Evolutionary conservation across 1,139 yeast genomes (phyloP).

Genomic region (Lodderomyces metapsilosis): DNA sequence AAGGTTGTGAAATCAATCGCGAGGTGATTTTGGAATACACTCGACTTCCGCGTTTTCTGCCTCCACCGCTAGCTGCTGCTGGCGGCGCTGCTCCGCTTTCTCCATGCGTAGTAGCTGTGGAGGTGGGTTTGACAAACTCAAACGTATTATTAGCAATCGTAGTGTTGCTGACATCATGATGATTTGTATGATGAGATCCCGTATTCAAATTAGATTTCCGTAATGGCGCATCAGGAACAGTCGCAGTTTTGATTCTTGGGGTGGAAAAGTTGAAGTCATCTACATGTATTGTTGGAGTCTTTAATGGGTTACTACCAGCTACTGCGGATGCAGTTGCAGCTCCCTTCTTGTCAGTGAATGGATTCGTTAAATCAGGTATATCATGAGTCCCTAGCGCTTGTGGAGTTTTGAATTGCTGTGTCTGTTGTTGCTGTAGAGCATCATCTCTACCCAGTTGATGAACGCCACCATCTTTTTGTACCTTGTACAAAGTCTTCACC

Average conservation of each 20-base stretch:
- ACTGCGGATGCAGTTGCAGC: not conserved
- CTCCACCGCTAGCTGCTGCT: too few relatives aligned
- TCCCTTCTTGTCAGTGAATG: conserved; percentile 20
- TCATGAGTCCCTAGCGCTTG: conserved; percentile 2
- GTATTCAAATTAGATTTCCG: conserved; percentile 36
- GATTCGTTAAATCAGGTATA: conserved; percentile 21
- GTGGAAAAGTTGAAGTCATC: conserved; percentile 39
- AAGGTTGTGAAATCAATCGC: conserved; percentile 50
- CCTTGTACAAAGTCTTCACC: conserved; percentile 58
- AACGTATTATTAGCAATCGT: conserved; percentile 14
- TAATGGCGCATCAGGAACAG: conserved; percentile 55
- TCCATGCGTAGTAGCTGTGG: not conserved
- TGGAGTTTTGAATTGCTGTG: conserved; percentile 2
- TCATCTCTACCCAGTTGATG: conserved; percentile 6
- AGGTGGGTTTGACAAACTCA: conserved; percentile 39
- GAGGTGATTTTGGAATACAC: conserved; percentile 52
- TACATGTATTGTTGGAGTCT: conserved; percentile 16
- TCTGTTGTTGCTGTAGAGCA: not conserved
- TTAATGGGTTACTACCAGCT: conserved; percentile 3
- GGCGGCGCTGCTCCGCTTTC: not conserved
- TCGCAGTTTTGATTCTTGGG: conserved; percentile 43
- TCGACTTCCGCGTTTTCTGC: conserved; percentile 24
- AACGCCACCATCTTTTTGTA: conserved; percentile 10
- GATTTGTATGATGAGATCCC: conserved; percentile 7
- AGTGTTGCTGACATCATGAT: conserved; percentile 10